Base-by-base conservation (phyloP, 805 yeast species). In the Brettanomyces custersianus region DNA sequence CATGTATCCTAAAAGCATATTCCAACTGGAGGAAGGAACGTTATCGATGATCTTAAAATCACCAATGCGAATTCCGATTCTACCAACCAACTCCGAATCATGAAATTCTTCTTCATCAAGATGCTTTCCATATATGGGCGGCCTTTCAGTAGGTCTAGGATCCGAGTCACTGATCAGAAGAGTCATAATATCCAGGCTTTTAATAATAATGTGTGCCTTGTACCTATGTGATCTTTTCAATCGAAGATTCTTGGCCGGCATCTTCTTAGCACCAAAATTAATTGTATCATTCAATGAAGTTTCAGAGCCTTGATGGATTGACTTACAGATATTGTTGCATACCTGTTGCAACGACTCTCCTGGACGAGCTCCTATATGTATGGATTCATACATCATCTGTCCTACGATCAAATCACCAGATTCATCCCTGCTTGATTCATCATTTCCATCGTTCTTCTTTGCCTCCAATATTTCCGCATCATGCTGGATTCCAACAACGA, bases 11-110 rank as follows among this genome's bases (percentile, higher is more conserved):
- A 78, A 64, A 54, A 87, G 77, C 59, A 81, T 82, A 47, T 86
- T 83, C 96, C 96, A 90, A 0, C 94, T 80, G 0, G 96, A 90
- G 0, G 87, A 73, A 1, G 86, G 80, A 2, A 88, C 77, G 49
- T 84, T 81, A 54, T 88, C 96, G 36, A 72, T 60, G 3, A 86
- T 63, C 34, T 72, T 77, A 31, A 84, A 59, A 27, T 75, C 72
- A 7, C 66, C 66, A 4, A 81, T 59, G 11, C 60, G 55, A 2
- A 85, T 30, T 11, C 61, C 68, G 10, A 79, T 54, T 5, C 64
- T 58, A 48, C 67, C 77, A 10, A 80, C 53, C 4, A 68, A 31
- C 34, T 72, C 77, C 25, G 50, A 59, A 30, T 59, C 57, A n/a
- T 37, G 29, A 18, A 40, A 33, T 20, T 57, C 57, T 37, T 51